Conservation (phyloP, 2,329 filamentous ascomycete genomes). For the Verticillium klebahnii region DNA sequence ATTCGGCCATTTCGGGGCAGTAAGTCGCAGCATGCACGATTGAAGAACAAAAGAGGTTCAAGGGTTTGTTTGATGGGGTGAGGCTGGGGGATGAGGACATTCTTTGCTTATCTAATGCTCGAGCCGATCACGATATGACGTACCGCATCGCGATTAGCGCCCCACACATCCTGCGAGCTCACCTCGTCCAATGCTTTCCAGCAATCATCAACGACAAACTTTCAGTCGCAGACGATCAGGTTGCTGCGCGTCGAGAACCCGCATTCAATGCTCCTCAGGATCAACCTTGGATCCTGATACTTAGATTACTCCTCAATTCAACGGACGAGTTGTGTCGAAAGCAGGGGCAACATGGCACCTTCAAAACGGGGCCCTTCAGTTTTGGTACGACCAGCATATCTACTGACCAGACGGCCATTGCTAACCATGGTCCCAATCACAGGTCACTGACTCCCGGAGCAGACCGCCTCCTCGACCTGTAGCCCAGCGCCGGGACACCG, state of each 20-base stretch:
- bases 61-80: too few species aligned
- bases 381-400: conserved; percentile 36
- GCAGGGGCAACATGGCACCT: conserved; percentile 30
- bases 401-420: conserved; percentile 5
- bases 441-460: conserved; percentile 34
- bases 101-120: neutral
- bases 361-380: conserved; percentile 56
- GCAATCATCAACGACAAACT: neutral
- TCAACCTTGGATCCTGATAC: neutral
- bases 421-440: conserved; percentile 8
- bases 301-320: neutral
- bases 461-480: conserved; percentile 24
- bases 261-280: neutral
- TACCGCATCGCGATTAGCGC: neutral
- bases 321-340: neutral
- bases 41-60: too few species aligned
- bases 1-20: too few species aligned
- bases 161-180: neutral
- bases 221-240: neutral
- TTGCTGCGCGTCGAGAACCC: neutral
- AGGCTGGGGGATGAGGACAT: neutral
- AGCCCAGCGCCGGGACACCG: conserved; percentile 28
- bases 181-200: neutral
- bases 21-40: too few species aligned
- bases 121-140: neutral